phyloP scores from a whole-genome alignment of 2,329 filamentous ascomycete genomes.

The Talaromyces sp. region DNA sequence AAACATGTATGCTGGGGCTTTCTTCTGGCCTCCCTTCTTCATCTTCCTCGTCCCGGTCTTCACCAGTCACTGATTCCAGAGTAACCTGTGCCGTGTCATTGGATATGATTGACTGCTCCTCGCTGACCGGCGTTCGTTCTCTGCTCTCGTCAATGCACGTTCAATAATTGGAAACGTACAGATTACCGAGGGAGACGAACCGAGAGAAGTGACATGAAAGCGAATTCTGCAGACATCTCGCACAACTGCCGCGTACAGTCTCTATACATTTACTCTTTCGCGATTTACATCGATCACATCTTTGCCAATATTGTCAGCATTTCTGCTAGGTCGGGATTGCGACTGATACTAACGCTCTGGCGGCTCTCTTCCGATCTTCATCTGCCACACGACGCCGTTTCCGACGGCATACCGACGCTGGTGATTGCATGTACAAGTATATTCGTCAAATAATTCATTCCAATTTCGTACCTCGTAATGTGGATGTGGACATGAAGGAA shows the following conservation, averaged over 20 bases:
- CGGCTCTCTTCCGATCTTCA: conserved; percentile 36
- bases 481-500: neutral
- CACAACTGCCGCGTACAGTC: conserved; percentile 27
- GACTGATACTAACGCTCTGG: conserved; percentile 28
- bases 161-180: neutral
- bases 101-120: neutral
- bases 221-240: conserved; percentile 30
- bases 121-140: conserved; percentile 4
- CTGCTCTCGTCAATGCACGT: neutral
- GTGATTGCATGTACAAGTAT: neutral
- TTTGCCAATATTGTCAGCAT: conserved; percentile 11
- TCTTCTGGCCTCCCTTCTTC: neutral
- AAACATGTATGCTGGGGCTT: neutral
- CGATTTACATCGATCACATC: conserved; percentile 37
- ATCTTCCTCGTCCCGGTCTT: neutral
- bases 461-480: neutral
- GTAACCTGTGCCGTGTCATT: neutral
- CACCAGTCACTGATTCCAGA: neutral
- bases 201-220: conserved; percentile 28
- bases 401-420: conserved; percentile 21
- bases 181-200: neutral
- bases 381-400: conserved; percentile 34
- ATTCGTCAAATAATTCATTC: neutral
- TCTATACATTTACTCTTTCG: conserved; percentile 40
- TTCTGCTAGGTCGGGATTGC: neutral